These are phyloP conservation scores for Chrysopogon serrulatus DNA, from an alignment of 176 grass and related monocot species.

Conservation along the genomic window DNA sequence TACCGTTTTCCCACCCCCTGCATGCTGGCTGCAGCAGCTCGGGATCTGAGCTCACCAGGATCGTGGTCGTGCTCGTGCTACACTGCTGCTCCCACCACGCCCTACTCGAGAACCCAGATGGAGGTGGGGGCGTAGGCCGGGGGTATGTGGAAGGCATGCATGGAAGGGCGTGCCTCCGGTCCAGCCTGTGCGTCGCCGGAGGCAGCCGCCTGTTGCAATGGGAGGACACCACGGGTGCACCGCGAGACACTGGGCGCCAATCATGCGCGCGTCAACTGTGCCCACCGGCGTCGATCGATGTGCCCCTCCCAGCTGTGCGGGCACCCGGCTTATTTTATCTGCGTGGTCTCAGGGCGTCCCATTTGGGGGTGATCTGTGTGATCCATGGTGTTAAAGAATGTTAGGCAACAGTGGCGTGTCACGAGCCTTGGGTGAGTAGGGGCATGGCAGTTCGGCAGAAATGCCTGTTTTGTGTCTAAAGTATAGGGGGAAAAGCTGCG, in stretches of 20 bases:
- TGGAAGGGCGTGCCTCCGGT: not conserved
- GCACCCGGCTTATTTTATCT: not conserved
- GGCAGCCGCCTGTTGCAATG: conserved; percentile 27
- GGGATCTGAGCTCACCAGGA: not conserved
- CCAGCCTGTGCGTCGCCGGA: conserved; percentile 16
- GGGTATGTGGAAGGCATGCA: conserved; percentile 36
- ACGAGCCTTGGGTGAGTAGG: not conserved
- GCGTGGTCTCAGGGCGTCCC: not conserved
- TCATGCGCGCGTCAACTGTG: not conserved
- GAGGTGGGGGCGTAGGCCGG: not conserved
- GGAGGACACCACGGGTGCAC: conserved; percentile 35
- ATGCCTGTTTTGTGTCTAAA: not conserved
- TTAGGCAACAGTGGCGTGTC: not conserved
- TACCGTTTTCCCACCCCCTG: not conserved
- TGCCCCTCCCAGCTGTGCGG: not conserved
- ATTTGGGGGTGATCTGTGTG: not conserved
- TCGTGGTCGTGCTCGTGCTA: not conserved
- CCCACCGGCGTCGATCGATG: not conserved
- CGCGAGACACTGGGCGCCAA: conserved; percentile 26
- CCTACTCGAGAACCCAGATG: too few species aligned
- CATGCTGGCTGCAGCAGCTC: too few species aligned
- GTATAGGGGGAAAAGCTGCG: not conserved
- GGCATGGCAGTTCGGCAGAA: not conserved
- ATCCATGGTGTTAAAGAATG: not conserved
- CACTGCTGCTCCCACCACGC: not conserved